Percentiles rank a stretch among this genome's conserved stretches.
Evolutionary conservation across 2,329 filamentous ascomycete species (phyloP).

Genomic region (Monosporascus sp.): DNA sequence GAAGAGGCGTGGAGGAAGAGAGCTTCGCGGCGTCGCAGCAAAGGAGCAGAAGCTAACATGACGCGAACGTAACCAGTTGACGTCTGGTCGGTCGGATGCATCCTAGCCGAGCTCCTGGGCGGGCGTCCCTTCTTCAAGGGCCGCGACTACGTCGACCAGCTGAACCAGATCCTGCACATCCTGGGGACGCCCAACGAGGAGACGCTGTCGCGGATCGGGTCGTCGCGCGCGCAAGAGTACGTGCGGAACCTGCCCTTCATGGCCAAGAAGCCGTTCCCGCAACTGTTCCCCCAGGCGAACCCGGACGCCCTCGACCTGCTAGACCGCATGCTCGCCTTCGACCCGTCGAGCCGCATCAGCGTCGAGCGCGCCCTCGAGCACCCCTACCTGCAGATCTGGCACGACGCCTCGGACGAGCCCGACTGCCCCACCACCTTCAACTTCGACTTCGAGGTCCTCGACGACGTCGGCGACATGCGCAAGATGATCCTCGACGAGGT

Average conservation of each 20-base stretch:
- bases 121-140: slow-evolving; percentile 99
- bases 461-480: slow-evolving; percentile 92
- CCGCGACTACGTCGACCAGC: slow-evolving; percentile 96
- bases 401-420: slow-evolving; percentile 94
- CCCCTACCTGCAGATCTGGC: slow-evolving; percentile 95
- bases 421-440: slow-evolving; percentile 91
- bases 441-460: slow-evolving; percentile 97
- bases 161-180: slow-evolving; percentile 98
- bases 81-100: slow-evolving; percentile 98
- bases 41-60: not conserved
- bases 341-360: slow-evolving; percentile 86
- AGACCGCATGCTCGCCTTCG: slow-evolving; percentile 96
- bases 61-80: slow-evolving; percentile 61
- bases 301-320: slow-evolving; percentile 92
- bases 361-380: slow-evolving; percentile 96
- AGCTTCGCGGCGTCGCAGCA: no score
- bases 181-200: slow-evolving; percentile 95
- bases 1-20: no score
- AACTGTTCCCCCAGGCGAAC: slow-evolving; percentile 90
- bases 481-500: slow-evolving; percentile 98
- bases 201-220: slow-evolving; percentile 88
- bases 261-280: slow-evolving; percentile 86
- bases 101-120: slow-evolving; percentile 90
- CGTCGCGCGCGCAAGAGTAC: slow-evolving; percentile 93
- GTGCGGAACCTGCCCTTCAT: slow-evolving; percentile 93